Base-by-base conservation (phyloP, 2,329 filamentous ascomycete species). In the Ophiocordyceps unilateralis region DNA sequence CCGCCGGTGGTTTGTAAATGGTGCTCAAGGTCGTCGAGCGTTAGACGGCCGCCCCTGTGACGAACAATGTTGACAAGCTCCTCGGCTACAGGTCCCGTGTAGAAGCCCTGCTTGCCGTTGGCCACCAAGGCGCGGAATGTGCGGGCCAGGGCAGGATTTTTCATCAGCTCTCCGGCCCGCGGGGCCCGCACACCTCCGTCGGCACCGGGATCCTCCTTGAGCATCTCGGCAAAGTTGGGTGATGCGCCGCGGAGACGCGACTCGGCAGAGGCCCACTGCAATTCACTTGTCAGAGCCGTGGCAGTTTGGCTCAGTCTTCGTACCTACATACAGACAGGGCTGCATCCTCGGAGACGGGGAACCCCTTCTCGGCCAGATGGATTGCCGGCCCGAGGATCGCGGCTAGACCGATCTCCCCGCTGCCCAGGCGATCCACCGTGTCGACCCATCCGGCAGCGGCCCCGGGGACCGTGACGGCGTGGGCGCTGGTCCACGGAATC, bases 401-500 rank as follows among this genome's bases (percentile, higher is more conserved):
- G 50, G 76, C 74, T 63, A 96, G 52, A 9, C 68, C 76, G 14
- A 96, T 53, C 56, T 82, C 93, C 2, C 86, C 85, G 58, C 88
- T 95, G 15, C 91, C 91, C 55, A 96, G 94, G 43, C 76, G 77
- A 60, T 88, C 81, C 1, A 95, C 71, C 0, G 83, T 81, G 59
- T 98, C 91, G 21, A 84, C 79, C 91, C 91, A 98, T 1, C 89
- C 91, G 1, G 87, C 91, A 1, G 91, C 77, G 2, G 91, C 88
- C 6, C 91, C 91, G 0, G 91, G 91, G 0, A 91, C 80, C 1
- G 88, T 94, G 1, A 86, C 84, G 10, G 87, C 72, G 56, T 93
- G 83, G 14, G 84, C 79, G 55, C 81, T 89, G 28, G 65, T 62
- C 65, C 81, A 76, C 15, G 88, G 87, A 26, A 95, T 88, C 38